Conservation (phyloP, 2,329 filamentous ascomycete species). For the Fusarium multiceps region DNA sequence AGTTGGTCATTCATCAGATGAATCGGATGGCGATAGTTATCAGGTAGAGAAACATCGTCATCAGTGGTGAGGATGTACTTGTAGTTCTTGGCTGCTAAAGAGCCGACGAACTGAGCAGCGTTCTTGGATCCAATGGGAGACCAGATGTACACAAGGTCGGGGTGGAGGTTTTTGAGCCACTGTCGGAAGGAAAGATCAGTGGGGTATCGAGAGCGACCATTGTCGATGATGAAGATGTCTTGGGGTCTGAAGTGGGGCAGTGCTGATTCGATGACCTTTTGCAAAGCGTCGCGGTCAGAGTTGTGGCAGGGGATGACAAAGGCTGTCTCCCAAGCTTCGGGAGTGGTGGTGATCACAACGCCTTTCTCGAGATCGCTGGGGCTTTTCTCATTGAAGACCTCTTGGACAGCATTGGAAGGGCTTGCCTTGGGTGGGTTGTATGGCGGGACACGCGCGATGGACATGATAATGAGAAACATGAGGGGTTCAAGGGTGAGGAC, state of each 20-base stretch:
- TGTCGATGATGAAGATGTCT: conserved; percentile 13
- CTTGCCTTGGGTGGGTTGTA: background rate
- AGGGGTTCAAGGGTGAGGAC: conserved; percentile 11
- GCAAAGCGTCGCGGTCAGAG: background rate
- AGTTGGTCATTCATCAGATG: background rate
- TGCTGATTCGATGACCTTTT: background rate
- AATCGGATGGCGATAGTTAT: background rate
- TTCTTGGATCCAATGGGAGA: conserved; percentile 10
- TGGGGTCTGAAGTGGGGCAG: conserved; percentile 6
- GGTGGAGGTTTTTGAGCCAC: background rate
- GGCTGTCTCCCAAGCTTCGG: background rate
- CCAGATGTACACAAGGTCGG: conserved; percentile 3
- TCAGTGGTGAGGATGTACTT: conserved; percentile 10
- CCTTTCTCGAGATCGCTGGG: background rate
- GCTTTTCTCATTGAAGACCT: background rate
- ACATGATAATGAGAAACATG: conserved; percentile 14
- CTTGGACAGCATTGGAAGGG: background rate
- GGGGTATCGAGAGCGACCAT: background rate
- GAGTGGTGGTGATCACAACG: background rate
- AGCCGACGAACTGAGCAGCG: conserved; percentile 2
- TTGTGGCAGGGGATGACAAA: conserved; percentile 9
- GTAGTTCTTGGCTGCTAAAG: background rate
- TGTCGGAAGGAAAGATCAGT: conserved; percentile 4
- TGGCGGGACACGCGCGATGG: background rate
- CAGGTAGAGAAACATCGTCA: background rate